Percentiles rank a stretch among this genome's conserved stretches.
Conservation (phyloP, 225 moss, liverwort and hornwort species). For the Bryum argenteum region DNA sequence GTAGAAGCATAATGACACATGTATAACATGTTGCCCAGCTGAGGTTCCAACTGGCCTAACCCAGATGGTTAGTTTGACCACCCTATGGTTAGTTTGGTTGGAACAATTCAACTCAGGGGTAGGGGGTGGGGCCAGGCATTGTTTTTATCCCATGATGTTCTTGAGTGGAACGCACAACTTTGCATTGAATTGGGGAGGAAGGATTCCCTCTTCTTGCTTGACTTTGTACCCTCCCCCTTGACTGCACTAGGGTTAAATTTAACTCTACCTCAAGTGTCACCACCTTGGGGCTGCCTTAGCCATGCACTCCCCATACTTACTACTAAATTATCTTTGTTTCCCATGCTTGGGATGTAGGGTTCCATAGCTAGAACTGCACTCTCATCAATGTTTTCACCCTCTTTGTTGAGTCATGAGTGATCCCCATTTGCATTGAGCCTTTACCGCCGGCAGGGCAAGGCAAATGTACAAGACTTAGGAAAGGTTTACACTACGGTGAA, state of each 20-base stretch:
- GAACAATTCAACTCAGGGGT: not conserved
- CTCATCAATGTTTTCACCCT: too few species aligned
- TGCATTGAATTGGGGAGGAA: constrained; percentile 34
- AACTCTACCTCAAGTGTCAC: constrained; percentile 1
- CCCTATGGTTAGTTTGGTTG: not conserved
- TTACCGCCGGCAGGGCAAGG: too few species aligned
- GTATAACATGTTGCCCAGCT: too few species aligned
- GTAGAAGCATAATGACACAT: too few species aligned
- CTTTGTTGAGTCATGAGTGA: too few species aligned
- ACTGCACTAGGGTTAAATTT: not conserved
- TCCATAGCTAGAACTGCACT: too few species aligned
- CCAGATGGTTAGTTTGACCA: not conserved
- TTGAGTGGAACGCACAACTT: constrained; percentile 30
- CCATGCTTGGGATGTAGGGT: not conserved
- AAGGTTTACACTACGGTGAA: too few species aligned
- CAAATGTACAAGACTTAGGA: too few species aligned
- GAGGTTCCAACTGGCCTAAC: too few species aligned
- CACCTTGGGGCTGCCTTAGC: not conserved
- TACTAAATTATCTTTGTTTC: not conserved
- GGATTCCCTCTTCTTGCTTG: constrained; percentile 6
- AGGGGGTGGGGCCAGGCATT: constrained; percentile 4
- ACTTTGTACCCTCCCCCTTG: constrained; percentile 20
- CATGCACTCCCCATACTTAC: constrained; percentile 26
- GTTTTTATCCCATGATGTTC: constrained; percentile 26
- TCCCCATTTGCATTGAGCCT: too few species aligned